Evolutionary conservation across 257 asterid species (phyloP), one percentile per base, ranked within the genome.

Genomic region (Ilex asprella): DNA sequence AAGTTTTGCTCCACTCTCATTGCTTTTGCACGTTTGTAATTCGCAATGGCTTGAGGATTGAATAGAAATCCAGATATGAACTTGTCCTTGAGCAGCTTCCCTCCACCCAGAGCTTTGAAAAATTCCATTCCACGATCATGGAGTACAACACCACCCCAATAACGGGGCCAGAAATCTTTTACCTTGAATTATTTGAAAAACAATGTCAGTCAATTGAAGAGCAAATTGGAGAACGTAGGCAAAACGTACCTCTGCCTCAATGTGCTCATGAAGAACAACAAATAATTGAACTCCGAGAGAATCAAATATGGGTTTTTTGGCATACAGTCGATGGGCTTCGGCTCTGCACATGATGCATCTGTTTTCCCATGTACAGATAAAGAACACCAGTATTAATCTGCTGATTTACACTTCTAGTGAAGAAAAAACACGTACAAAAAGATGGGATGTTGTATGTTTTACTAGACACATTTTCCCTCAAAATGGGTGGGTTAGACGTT

Each of bases 321-420:
- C 73, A 76, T 89, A 89, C 9, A 89, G 87, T 67, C 81, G 94
- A 77, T 89, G 91, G 11, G 91, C 95, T 79, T 89, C 97, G 68
- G 95, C 97, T 81, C 97, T 83, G 77, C 97, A 89, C 97, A 86
- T 86, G 68, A 78, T 71, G 70, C 83, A 74, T 79, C 80, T 78
- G 73, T 58, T 64, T 56, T 51, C 46, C 14, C 54, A 67, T 46
- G 13, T 46, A 14, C 52, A 46, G 14, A 16, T 11, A 8, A 67
- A 54, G 27, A 14, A n/a, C n/a, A 10, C 3, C 3, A 11, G 13
- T 11, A 46, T 46, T 10, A 46, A 46, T 10, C 1, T 41, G 47
- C 47, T 10, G n/a, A 46, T 46, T 46, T 12, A 46, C 52, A 35
- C 5, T 35, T 35, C 41, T 35, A 35, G 41, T 35, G 7, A 35